These are phyloP conservation scores for Pezicula radicicola DNA, from an alignment of 2,329 filamentous ascomycete genomes.

Conservation along the genomic window DNA sequence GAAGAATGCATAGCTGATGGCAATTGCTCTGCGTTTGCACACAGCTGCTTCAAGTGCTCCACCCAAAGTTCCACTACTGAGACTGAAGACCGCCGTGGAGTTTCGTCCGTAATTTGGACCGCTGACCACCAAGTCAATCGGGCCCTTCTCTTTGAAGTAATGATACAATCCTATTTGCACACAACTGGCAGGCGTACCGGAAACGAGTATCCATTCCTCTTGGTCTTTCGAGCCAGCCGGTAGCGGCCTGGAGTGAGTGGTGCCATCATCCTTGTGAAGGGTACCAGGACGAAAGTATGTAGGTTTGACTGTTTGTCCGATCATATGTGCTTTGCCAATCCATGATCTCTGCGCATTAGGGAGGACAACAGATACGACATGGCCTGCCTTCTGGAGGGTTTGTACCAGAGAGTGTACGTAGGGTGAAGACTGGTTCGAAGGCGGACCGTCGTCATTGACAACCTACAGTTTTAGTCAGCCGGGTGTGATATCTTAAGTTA, in stretches of 20 bases:
- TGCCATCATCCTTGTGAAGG: slow-evolving; percentile 62
- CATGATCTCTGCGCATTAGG: slow-evolving; percentile 91
- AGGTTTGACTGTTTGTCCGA: slow-evolving; percentile 82
- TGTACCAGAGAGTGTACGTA: slow-evolving; percentile 75
- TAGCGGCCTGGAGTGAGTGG: slow-evolving; percentile 55
- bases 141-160: slow-evolving; percentile 69
- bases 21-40: slow-evolving; percentile 69
- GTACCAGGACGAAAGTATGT: slow-evolving; percentile 74
- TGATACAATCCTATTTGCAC: slow-evolving; percentile 81
- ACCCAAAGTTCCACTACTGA: slow-evolving; percentile 75
- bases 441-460: slow-evolving; percentile 79
- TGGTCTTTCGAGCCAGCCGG: slow-evolving; percentile 47
- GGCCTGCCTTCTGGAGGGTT: slow-evolving; percentile 70
- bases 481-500: not conserved
- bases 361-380: slow-evolving; percentile 87
- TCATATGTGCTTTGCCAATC: slow-evolving; percentile 98
- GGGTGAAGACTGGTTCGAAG: slow-evolving; percentile 73
- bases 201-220: slow-evolving; percentile 79
- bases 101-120: slow-evolving; percentile 85
- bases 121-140: slow-evolving; percentile 73
- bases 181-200: slow-evolving; percentile 78
- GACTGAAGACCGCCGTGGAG: slow-evolving; percentile 74
- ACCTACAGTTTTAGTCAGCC: slow-evolving; percentile 30
- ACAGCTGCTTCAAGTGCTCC: slow-evolving; percentile 75
- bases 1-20: slow-evolving; percentile 89